These are phyloP conservation scores for Penicillium rolfsii DNA, from an alignment of 2,329 filamentous ascomycete species.

Conservation along the genomic window DNA sequence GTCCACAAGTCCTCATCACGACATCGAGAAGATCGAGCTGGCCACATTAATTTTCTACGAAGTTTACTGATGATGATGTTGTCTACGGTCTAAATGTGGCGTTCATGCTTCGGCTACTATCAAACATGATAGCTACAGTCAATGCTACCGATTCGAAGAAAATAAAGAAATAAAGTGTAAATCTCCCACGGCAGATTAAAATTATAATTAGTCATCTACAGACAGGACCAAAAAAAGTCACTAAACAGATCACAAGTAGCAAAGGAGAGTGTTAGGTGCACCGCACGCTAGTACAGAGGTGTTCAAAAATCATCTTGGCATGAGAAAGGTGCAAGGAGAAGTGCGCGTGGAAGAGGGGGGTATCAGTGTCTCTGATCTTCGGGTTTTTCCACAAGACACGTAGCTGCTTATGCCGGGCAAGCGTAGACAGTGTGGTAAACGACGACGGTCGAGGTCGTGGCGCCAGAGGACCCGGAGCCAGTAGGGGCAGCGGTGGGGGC, in stretches of 20 bases:
- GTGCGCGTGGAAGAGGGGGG: background rate
- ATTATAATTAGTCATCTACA: slow-evolving; percentile 44
- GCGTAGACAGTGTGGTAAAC: slow-evolving; percentile 33
- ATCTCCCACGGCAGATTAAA: slow-evolving; percentile 29
- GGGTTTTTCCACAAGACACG: background rate
- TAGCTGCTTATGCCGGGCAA: slow-evolving; percentile 25
- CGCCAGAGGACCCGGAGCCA: slow-evolving; percentile 8
- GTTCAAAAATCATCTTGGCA: slow-evolving; percentile 24
- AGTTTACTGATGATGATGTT: too few relatives aligned
- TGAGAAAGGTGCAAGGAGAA: slow-evolving; percentile 17
- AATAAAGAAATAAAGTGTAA: slow-evolving; percentile 14
- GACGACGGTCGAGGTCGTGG: slow-evolving; percentile 27
- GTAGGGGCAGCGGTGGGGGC: slow-evolving; percentile 25
- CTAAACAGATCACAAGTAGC: background rate
- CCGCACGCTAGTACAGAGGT: slow-evolving; percentile 29
- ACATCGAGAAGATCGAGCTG: too few relatives aligned
- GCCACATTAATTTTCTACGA: too few relatives aligned
- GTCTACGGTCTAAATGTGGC: too few relatives aligned
- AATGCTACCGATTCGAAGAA: background rate
- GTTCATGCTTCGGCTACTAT: too few relatives aligned
- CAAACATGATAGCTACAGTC: background rate
- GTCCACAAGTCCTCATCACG: too few relatives aligned
- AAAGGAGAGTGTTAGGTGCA: slow-evolving; percentile 17
- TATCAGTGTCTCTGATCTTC: slow-evolving; percentile 4
- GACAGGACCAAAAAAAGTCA: slow-evolving; percentile 12